A percentile compares a stretch with the other conserved stretches of the same genome.
phyloP scores from a whole-genome alignment of 2,329 filamentous ascomycete species.

The Seiridium cupressi region DNA sequence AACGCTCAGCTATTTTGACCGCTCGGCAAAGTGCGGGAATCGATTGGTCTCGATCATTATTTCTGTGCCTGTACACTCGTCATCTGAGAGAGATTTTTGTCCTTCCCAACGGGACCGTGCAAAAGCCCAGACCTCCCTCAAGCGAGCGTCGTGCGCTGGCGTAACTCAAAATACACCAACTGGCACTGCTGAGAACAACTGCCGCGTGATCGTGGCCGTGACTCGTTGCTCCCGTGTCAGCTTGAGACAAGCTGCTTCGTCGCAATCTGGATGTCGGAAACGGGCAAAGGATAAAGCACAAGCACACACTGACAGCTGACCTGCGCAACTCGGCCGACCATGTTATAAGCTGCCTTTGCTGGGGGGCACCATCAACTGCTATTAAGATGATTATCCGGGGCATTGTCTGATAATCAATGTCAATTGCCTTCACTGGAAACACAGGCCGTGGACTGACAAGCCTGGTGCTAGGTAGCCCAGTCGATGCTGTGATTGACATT shows the following conservation, averaged over 20 bases:
- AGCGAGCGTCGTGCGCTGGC: too few species aligned
- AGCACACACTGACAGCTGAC: neutral
- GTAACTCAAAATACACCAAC: neutral
- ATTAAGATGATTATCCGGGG: neutral
- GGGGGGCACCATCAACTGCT: neutral
- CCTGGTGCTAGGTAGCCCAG: neutral
- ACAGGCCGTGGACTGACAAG: slow-evolving; percentile 3
- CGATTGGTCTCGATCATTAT: neutral
- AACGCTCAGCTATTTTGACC: neutral
- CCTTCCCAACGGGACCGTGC: too few species aligned
- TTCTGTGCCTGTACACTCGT: neutral
- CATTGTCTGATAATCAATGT: neutral
- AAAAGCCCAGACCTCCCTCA: too few species aligned
- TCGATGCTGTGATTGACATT: slow-evolving; percentile 4
- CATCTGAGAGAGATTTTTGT: too few species aligned
- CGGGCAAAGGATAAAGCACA: neutral
- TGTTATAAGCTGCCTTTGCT: too few species aligned
- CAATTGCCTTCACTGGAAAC: slow-evolving; percentile 3
- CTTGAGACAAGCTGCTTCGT: slow-evolving; percentile 1
- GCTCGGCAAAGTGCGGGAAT: neutral
- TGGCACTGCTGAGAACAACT: neutral
- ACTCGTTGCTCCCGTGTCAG: slow-evolving; percentile 3
- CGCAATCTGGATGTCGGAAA: too few species aligned
- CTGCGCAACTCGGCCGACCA: neutral
- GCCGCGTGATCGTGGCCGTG: neutral